These are phyloP conservation scores for Metschnikowia peoriensis DNA, from an alignment of 805 yeast genomes.

Conservation along the genomic window DNA sequence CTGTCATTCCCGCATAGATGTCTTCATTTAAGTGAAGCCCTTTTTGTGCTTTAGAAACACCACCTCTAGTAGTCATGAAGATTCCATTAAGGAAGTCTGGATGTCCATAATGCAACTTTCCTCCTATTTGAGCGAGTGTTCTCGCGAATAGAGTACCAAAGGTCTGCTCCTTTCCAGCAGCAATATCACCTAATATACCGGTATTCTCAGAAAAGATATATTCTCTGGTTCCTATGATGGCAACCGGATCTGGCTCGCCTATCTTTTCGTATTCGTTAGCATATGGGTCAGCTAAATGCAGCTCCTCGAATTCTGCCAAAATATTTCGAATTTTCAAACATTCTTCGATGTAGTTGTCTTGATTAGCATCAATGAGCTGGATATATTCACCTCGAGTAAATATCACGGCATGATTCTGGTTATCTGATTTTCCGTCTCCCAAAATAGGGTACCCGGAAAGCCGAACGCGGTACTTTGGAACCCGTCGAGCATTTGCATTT, in stretches of 20 bases:
- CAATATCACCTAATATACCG: slow-evolving; percentile 84
- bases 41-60: slow-evolving; percentile 83
- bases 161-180: slow-evolving; percentile 89
- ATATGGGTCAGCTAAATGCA: slow-evolving; percentile 23
- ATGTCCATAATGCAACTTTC: slow-evolving; percentile 84
- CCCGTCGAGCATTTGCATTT: slow-evolving; percentile 55
- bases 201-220: slow-evolving; percentile 84
- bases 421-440: slow-evolving; percentile 89
- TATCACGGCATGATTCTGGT: slow-evolving; percentile 77
- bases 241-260: slow-evolving; percentile 44
- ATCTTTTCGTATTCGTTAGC: slow-evolving; percentile 11
- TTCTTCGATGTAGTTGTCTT: slow-evolving; percentile 82
- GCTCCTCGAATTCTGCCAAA: slow-evolving; percentile 79
- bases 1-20: slow-evolving; percentile 87
- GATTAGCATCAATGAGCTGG: slow-evolving; percentile 83
- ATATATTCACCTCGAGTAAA: slow-evolving; percentile 84
- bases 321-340: slow-evolving; percentile 80
- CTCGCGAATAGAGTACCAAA: slow-evolving; percentile 84
- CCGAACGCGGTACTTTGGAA: slow-evolving; percentile 70
- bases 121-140: slow-evolving; percentile 81
- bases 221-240: slow-evolving; percentile 85
- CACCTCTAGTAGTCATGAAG: slow-evolving; percentile 84
- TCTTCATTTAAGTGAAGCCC: slow-evolving; percentile 85
- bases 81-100: slow-evolving; percentile 79
- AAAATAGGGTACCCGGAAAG: slow-evolving; percentile 81